phyloP scores from a whole-genome alignment of 352 stramenopile species.

The Pythium volutum region DNA sequence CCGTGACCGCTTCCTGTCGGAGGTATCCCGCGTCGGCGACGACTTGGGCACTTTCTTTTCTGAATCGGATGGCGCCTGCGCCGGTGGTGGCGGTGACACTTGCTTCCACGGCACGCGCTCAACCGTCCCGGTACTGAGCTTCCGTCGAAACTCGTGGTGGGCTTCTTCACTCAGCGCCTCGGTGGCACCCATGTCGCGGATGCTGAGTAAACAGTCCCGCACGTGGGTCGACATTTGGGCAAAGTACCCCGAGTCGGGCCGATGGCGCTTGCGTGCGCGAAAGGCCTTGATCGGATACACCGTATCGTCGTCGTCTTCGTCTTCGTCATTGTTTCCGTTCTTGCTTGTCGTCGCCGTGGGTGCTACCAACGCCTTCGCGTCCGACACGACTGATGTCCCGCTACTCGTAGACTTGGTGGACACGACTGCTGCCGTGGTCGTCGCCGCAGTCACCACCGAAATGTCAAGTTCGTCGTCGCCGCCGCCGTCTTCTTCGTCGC shows the following conservation, averaged over 20 bases:
- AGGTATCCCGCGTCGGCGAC: background rate
- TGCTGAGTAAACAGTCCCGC: conserved; percentile 73
- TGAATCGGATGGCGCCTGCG: conserved; percentile 8
- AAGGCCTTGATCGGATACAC: conserved; percentile 70
- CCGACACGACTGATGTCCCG: background rate
- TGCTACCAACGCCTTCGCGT: background rate
- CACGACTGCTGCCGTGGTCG: background rate
- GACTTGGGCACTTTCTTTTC: conserved; percentile 28
- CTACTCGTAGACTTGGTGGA: background rate
- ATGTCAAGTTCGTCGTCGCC: conserved; percentile 32
- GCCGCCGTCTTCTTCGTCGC: conserved; percentile 58
- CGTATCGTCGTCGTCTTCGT: conserved; percentile 21
- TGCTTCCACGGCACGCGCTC: conserved; percentile 81
- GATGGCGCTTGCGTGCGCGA: conserved; percentile 77
- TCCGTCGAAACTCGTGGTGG: conserved; percentile 70
- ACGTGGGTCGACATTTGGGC: conserved; percentile 86
- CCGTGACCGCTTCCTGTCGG: conserved; percentile 18
- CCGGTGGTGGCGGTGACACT: conserved; percentile 30
- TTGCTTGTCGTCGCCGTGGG: background rate
- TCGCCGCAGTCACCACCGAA: background rate
- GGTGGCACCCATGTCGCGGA: conserved; percentile 49
- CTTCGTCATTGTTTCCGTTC: background rate
- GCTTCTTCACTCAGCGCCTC: conserved; percentile 54
- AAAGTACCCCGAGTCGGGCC: conserved; percentile 77
- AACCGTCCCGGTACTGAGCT: conserved; percentile 55